Base-by-base conservation (phyloP, 768 basidiomycete species). In the Collybia sordida region DNA sequence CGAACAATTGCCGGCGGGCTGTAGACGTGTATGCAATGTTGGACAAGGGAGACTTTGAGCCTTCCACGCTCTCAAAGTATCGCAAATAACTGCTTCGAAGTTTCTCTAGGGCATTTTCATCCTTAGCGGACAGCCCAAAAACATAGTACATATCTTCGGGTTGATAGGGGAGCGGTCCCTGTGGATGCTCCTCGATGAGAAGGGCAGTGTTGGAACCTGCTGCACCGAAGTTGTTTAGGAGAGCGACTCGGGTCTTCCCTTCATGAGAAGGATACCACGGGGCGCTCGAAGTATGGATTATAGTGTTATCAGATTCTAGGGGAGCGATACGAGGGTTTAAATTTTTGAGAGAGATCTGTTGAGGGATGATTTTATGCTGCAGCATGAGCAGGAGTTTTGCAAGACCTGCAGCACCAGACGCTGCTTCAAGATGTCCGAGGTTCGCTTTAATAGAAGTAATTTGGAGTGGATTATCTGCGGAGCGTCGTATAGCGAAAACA, bases 201-300 rank as follows among this genome's bases (percentile, higher is more conserved):
- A 88, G 57, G 0, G 84, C 79, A 2, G 78, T 74, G 51, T 89
- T 89, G 6, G 86, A 87, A 0, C 88, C 88, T 19, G 86, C 74
- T 0, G 87, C 87, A 17, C 88, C 88, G 55, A 87, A 90, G 56
- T 88, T 90, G 57, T 87, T 88, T 47, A 90, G 67, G 21, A 89
- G 55, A 1, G 84, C 85, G 6, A 81, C 52, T 6, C 85, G 73
- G 11, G 73, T 66, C 24, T 54, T 50, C 4, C 71, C 67, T 6
- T 53, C 55, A 3, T 60, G 59, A 7, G 64, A 58, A n/a, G 66
- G 57, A 7, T 45, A 21, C 86, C 87, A 89, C 2, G 66, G 56
- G 1, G 58, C 50, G 0, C 69, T 54, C 12, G 51, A 45, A 0
- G 66, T 74, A 53, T 77, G 65, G 36, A 89, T 86, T 23, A 75